Base-by-base conservation (phyloP, 2,329 filamentous ascomycete species). In the Hortaea werneckii region DNA sequence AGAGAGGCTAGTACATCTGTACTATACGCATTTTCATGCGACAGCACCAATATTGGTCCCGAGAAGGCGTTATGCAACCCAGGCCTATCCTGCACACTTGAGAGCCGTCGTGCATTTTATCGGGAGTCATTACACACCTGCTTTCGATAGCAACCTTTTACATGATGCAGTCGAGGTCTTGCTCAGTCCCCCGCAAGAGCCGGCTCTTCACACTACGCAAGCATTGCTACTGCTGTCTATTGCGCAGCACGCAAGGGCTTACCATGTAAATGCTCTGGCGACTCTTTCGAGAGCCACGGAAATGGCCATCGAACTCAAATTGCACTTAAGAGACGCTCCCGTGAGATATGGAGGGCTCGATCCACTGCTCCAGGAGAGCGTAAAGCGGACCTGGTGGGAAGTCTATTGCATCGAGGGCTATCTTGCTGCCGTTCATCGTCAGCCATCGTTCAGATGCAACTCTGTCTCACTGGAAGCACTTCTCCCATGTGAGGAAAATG, bases 351-450 rank as follows among this genome's bases (percentile, higher is more conserved):
- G 83, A 11, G 70, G 74, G 28, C 78, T 79, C 4, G 78, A 83
- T 48, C 72, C 78, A 0, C 71, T 87, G 1, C 62, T 89, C 3
- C 85, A 90, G 60, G 89, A 95, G 65, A 86, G 83, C 61, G 83
- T 87, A 78, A 78, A 87, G 12, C 76, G 89, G 48, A 95, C 88
- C 1, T 95, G 88, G 88, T 95, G 89, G 89, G 87, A 78, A 55
- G 58, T 86, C 35, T 90, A 83, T 59, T 76, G 86, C n/a, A 77
- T 87, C 11, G 87, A 94, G 60, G 86, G 83, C 45, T 83, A 94
- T 76, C 76, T 94, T 54, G 85, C 87, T 5, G 86, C 85, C 3
- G 80, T 94, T 54, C 85, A 85, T 54, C 77, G 81, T 8, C 77
- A 79, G 50, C 83, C 83, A 37, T 82, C 78, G 45, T 85, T 86